These are phyloP conservation scores for Mycena albidolilacea DNA, from an alignment of 768 basidiomycete genomes.

Conservation along the genomic window DNA sequence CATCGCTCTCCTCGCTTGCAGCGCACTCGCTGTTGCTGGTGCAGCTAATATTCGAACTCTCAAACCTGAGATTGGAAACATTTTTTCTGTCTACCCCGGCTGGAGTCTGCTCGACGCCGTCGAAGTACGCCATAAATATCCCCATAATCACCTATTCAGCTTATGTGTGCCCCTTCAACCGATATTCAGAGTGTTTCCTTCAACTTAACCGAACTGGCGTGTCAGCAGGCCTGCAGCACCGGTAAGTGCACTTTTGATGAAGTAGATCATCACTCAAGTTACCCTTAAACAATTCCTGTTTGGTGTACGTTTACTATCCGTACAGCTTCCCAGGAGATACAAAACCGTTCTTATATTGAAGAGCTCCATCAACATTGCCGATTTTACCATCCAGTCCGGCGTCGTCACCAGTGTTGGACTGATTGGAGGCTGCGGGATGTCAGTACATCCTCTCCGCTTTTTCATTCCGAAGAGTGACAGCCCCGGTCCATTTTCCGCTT, in stretches of 20 bases:
- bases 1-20: conserved; percentile 14
- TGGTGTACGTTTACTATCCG: conserved; percentile 17
- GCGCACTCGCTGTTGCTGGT: conserved; percentile 5
- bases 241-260: too few species aligned
- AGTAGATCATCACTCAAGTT: conserved; percentile 21
- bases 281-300: conserved; percentile 10
- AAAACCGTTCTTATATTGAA: conserved; percentile 11
- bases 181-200: too few species aligned
- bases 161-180: too few species aligned
- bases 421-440: conserved; percentile 25
- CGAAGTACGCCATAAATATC: conserved; percentile 16
- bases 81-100: conserved; percentile 22
- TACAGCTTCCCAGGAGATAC: conserved; percentile 9
- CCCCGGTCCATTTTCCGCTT: conserved; percentile 17
- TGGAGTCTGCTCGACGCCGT: conserved; percentile 6
- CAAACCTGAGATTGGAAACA: conserved; percentile 18
- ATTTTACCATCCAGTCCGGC: conserved; percentile 9
- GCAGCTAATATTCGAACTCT: conserved; percentile 16
- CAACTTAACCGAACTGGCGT: too few species aligned
- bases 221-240: too few species aligned
- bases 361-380: conserved; percentile 15
- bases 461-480: conserved; percentile 13
- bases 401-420: conserved; percentile 22
- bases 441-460: conserved; percentile 16
- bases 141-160: too few species aligned